Evolutionary conservation across 1,284 basidiomycete genomes (phyloP).

Genomic region (Apiotrichum laibachii): DNA sequence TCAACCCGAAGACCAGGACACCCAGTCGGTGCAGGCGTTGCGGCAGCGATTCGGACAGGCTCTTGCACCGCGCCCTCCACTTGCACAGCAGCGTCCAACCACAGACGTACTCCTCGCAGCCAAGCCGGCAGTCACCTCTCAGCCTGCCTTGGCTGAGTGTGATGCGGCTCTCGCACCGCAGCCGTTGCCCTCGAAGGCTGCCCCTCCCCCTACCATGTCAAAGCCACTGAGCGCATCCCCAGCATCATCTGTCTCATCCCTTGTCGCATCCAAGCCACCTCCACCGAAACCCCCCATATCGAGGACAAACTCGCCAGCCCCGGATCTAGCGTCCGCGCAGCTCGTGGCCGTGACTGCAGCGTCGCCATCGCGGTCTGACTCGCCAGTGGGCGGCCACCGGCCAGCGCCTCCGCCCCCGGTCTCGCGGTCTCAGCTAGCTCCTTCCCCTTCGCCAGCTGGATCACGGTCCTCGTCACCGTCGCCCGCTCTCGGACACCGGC

Average conservation of each 20-base stretch:
- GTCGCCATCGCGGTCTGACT: neutral
- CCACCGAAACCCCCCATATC: conserved; percentile 1
- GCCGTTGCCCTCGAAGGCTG: no score
- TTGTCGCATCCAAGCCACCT: neutral
- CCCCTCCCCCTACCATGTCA: neutral
- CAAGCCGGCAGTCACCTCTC: no score
- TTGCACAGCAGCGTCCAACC: neutral
- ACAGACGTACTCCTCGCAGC: no score
- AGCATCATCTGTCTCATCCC: neutral
- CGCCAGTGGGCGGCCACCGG: neutral
- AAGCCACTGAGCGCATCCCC: neutral
- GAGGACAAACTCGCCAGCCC: neutral
- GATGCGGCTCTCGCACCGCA: no score
- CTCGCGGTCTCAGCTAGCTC: neutral
- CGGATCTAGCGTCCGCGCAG: neutral
- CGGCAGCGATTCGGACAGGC: conserved; percentile 22
- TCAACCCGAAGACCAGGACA: neutral
- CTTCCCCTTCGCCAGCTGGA: neutral
- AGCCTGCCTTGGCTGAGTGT: no score
- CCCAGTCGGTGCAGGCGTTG: conserved; percentile 28
- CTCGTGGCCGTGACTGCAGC: neutral
- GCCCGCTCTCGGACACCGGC: neutral
- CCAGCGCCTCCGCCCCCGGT: neutral
- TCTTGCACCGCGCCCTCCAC: neutral
- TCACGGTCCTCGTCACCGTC: neutral